Conservation (phyloP, 2,329 filamentous ascomycete genomes). For the Aspergillus latus region DNA sequence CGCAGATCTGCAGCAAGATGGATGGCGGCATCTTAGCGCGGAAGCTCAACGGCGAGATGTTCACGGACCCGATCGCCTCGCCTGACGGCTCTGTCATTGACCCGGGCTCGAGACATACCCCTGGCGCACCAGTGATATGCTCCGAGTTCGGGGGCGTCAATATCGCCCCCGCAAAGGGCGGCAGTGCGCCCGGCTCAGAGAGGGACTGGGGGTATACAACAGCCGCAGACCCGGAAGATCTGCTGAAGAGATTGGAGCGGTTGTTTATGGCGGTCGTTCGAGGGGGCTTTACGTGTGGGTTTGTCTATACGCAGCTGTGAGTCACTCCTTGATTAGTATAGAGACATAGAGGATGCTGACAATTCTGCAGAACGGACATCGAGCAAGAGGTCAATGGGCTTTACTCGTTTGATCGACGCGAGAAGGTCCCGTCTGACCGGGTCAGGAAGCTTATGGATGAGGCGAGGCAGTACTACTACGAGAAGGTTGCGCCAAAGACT, state of each 20-base stretch:
- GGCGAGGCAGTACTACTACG: conserved; percentile 50
- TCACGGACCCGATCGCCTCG: conserved; percentile 45
- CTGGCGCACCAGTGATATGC: conserved; percentile 62
- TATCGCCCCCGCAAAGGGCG: conserved; percentile 53
- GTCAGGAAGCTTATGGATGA: conserved; percentile 60
- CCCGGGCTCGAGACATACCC: conserved; percentile 51
- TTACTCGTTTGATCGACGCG: conserved; percentile 61
- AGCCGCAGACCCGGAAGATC: conserved; percentile 58
- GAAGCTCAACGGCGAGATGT: conserved; percentile 57
- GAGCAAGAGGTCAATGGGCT: conserved; percentile 69
- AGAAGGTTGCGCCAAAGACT: conserved; percentile 1
- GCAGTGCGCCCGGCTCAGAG: conserved; percentile 38
- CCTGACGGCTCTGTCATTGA: conserved; percentile 44
- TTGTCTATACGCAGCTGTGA: conserved; percentile 67
- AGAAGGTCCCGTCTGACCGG: conserved; percentile 59
- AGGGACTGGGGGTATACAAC: conserved; percentile 69
- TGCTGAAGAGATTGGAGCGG: conserved; percentile 59
- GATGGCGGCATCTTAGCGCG: conserved; percentile 52
- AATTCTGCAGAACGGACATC: conserved; percentile 50
- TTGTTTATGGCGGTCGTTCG: conserved; percentile 60
- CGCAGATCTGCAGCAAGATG: conserved; percentile 55
- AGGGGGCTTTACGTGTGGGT: conserved; percentile 58
- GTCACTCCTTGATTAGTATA: conserved; percentile 30
- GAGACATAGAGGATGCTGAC: too few species aligned
- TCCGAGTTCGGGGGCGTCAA: conserved; percentile 70